A percentile compares a stretch with the other conserved stretches of the same genome.
These are phyloP conservation scores for Theileria parva DNA, from an alignment of 169 alveolate species.

Conservation along the genomic window DNA sequence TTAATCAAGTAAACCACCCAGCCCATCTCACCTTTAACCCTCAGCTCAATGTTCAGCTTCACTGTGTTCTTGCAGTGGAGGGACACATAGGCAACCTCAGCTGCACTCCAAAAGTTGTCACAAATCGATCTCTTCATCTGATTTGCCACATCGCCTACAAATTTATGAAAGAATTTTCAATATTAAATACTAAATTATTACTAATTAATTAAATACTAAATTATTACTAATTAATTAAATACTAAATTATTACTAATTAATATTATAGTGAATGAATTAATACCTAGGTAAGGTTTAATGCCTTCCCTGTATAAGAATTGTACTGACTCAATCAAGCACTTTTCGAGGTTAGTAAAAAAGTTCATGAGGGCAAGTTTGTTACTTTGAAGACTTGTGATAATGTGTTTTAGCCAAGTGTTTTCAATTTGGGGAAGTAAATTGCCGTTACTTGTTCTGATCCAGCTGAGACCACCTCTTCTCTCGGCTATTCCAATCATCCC, in stretches of 20 bases:
- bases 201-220: not conserved
- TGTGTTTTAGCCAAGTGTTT: conserved; percentile 76
- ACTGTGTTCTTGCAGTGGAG: conserved; percentile 64
- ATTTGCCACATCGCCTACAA: conserved; percentile 69
- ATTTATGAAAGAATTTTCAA: not conserved
- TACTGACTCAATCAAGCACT: conserved; percentile 70
- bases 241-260: not conserved
- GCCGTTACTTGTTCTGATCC: conserved; percentile 63
- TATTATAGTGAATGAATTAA: not conserved
- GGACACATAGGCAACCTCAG: conserved; percentile 77
- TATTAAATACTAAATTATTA: not conserved
- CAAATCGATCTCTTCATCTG: conserved; percentile 78
- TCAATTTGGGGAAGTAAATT: conserved; percentile 71
- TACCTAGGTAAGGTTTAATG: conserved; percentile 74
- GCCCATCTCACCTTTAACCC: conserved; percentile 80
- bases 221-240: not conserved
- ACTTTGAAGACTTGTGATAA: conserved; percentile 58
- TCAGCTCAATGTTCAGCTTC: conserved; percentile 68
- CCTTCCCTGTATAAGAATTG: conserved; percentile 75
- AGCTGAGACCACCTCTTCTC: conserved; percentile 75
- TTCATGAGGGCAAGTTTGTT: conserved; percentile 58
- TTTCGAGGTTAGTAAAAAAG: conserved; percentile 63
- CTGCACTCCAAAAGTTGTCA: conserved; percentile 79
- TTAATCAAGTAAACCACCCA: conserved; percentile 75
- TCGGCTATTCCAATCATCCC: conserved; percentile 28